Percentiles rank a stretch among this genome's conserved stretches.
Conservation (phyloP, 352 stramenopile genomes). For the Pythium utonaiense region DNA sequence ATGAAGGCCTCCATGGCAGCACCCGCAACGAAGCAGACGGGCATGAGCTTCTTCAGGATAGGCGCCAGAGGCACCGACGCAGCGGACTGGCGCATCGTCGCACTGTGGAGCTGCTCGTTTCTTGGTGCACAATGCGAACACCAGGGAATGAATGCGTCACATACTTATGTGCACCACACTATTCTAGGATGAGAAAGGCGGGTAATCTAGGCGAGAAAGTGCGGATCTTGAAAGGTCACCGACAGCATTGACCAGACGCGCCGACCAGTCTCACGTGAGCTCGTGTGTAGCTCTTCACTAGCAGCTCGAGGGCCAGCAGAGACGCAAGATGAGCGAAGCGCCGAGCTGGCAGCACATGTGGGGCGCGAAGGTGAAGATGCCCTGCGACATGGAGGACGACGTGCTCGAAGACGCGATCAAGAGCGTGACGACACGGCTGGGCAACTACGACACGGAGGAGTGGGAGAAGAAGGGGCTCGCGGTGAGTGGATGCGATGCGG, state of each 20-base stretch:
- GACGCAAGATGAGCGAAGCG: slow-evolving; percentile 53
- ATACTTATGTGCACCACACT: neutral
- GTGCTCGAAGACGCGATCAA: slow-evolving; percentile 86
- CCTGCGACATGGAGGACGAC: slow-evolving; percentile 87
- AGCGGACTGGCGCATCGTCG: slow-evolving; percentile 1
- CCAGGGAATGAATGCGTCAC: neutral
- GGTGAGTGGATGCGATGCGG: no score
- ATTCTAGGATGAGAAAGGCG: neutral
- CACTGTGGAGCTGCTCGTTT: neutral
- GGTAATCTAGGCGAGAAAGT: no score
- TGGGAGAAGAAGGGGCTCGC: slow-evolving; percentile 78
- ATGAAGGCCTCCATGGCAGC: slow-evolving; percentile 87
- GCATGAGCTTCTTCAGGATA: slow-evolving; percentile 82
- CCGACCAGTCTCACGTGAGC: no score
- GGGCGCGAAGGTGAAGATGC: slow-evolving; percentile 84
- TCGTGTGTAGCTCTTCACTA: neutral
- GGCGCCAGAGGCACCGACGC: slow-evolving; percentile 47
- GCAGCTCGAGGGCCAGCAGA: neutral
- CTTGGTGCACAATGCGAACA: neutral
- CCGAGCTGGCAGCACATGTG: slow-evolving; percentile 88
- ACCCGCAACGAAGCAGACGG: slow-evolving; percentile 80
- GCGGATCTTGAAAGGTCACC: slow-evolving; percentile 3
- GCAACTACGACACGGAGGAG: slow-evolving; percentile 75
- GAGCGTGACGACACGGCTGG: slow-evolving; percentile 51
- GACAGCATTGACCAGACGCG: neutral